Base-by-base conservation (phyloP, 441 rosid species). In the Jatropha podagrica region DNA sequence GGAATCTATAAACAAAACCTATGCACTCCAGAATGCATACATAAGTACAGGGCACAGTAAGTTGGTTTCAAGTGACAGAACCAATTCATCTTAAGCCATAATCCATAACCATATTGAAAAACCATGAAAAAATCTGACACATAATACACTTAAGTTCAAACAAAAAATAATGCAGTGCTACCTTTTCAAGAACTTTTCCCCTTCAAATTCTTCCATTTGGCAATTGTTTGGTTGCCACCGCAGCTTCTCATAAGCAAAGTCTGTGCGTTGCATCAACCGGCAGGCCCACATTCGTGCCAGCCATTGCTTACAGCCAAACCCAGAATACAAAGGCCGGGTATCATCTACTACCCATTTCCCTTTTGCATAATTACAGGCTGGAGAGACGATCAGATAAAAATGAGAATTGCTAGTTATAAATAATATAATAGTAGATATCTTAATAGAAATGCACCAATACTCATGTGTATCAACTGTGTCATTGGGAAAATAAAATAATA, bases 271-370 rank as follows among this genome's bases (percentile, higher is more conserved):
- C 86, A 89, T 95, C 88, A 89, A 79, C 75, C 91, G 88, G 80
- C 97, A 95, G 32, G 98, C 93, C 97, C 99, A 95, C 98, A 92
- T 93, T 40, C 73, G 75, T 55, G 98, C 90, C 76, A 93, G 89
- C 99, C 99, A 93, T 66, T 85, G 92, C 82, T 95, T 95, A 82
- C 98, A 95, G 32, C 71, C 81, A 74, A 81, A 84, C 74, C 99
- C 99, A 4, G 97, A 93, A 82, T 95, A 95, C 73, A 91, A 69
- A 74, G 95, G 93, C 71, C 84, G 84, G 23, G 65, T 77, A 51
- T 87, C 85, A 82, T 95, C 99, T 71, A 91, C 81, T 56, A 93
- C 89, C 98, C 99, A 95, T 84, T 91, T 93, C 74, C 98, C 99
- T 79, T 90, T 91, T 17, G 95, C 92, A 69, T 87, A 89, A 77